A percentile compares a stretch with the other conserved stretches of the same genome.
Evolutionary conservation across 1,139 yeast genomes (phyloP).

Genomic region (Kodamaea derodonti): DNA sequence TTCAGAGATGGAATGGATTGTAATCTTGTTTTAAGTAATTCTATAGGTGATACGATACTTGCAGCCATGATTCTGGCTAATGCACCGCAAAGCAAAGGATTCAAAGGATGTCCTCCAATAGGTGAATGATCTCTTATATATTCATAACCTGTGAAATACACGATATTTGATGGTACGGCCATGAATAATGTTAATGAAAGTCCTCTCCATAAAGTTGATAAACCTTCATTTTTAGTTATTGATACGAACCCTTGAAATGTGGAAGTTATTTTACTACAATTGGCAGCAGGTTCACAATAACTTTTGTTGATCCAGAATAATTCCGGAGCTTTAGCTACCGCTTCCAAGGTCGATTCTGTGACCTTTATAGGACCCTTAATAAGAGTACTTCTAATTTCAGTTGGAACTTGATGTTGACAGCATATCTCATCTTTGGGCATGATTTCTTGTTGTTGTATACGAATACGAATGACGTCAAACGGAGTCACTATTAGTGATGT

Average conservation of each 20-base stretch:
- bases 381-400: slow-evolving; percentile 10
- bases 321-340: slow-evolving; percentile 14
- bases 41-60: slow-evolving; percentile 82
- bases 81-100: slow-evolving; percentile 85
- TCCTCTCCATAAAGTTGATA: slow-evolving; percentile 83
- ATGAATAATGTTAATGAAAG: slow-evolving; percentile 75
- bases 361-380: slow-evolving; percentile 7
- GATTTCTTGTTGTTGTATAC: slow-evolving; percentile 85
- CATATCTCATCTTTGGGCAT: slow-evolving; percentile 35
- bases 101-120: slow-evolving; percentile 44
- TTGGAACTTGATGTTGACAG: slow-evolving; percentile 17
- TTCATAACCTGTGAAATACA: slow-evolving; percentile 93
- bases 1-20: slow-evolving; percentile 67
- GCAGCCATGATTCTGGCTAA: slow-evolving; percentile 83
- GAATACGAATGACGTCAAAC: slow-evolving; percentile 85
- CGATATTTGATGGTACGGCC: slow-evolving; percentile 92
- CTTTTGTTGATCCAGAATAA: slow-evolving; percentile 42
- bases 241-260: slow-evolving; percentile 71
- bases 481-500: slow-evolving; percentile 90
- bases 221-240: slow-evolving; percentile 71
- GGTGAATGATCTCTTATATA: slow-evolving; percentile 75
- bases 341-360: not conserved
- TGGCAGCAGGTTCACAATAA: slow-evolving; percentile 30
- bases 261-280: slow-evolving; percentile 42
- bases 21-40: slow-evolving; percentile 78